Evolutionary conservation across 2,329 filamentous ascomycete species (phyloP), one percentile per base, ranked within the genome.

Genomic region (Beauveria rudraprayagi): DNA sequence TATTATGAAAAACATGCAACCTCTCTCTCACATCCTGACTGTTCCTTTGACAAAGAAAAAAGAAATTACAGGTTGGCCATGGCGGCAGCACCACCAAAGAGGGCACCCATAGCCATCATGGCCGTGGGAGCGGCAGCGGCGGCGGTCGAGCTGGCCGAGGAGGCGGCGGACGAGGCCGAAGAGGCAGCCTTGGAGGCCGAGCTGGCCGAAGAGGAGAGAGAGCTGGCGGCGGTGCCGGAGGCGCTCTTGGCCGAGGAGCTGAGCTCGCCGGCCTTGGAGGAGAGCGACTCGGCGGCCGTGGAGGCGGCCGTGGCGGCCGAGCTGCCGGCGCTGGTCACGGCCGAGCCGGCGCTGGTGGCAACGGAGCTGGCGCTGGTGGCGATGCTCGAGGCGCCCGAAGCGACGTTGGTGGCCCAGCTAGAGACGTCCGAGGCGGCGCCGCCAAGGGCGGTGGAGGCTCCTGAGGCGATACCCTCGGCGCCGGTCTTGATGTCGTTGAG

Each of bases 1-100:
- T 50, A 57, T 57, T 57, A 57, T 56, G 17, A 34, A 34, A 34
- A 56, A 44, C 40, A 48, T 41, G 44, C n/a, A 24, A 26, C 37
- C 26, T 28, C 10, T 40, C 28, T 26, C 26, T 22, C 19, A 22
- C 19, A 26, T 17, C 5, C 30, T 50, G 14, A 5, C 16, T 19
- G 26, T 24, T n/a, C 2, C 6, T 47, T 24, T 2, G 37, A 22
- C 16, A 1, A n/a, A 10, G 17, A 22, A 5, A 24, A 22, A 9
- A 16, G 22, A 17, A 40, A 43, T 73, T 78, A 80, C 67, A 80
- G 61, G 71, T 79, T 79, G 67, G 69, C 73, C 53, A 79, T 64
- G 56, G 78, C 61, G 56, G 76, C 79, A 3, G 75, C 77, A 66
- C 78, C 79, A 26, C 78, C 79, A 54, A 80, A 69, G 62, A 81